A percentile compares a stretch with the other conserved stretches of the same genome.
Evolutionary conservation across 192 early-diverging fungal species (phyloP).

Genomic region (Linnemannia exigua): DNA sequence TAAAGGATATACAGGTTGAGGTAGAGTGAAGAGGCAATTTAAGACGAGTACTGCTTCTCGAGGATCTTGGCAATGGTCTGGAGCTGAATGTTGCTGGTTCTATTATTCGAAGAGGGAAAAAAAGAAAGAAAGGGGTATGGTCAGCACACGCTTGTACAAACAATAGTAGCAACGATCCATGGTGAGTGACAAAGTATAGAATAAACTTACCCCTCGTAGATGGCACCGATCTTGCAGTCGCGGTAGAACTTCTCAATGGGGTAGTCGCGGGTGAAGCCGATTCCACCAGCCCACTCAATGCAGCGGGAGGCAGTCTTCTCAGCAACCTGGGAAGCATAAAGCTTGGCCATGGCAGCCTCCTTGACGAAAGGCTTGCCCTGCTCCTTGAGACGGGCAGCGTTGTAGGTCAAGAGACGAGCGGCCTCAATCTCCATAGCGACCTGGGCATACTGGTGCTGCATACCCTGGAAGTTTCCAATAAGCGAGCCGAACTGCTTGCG

Average conservation of each 20-base stretch:
- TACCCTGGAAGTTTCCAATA: constrained; percentile 89
- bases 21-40: background rate
- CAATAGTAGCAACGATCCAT: background rate
- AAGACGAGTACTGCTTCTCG: constrained; percentile 56
- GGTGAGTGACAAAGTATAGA: background rate
- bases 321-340: constrained; percentile 96
- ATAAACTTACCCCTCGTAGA: constrained; percentile 81
- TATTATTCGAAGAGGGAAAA: constrained; percentile 16
- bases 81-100: constrained; percentile 96
- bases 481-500: constrained; percentile 91
- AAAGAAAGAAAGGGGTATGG: background rate
- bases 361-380: constrained; percentile 91
- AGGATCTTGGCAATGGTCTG: constrained; percentile 86
- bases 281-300: constrained; percentile 98
- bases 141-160: background rate
- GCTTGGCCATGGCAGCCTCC: constrained; percentile 99
- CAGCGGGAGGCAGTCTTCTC: constrained; percentile 89
- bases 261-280: constrained; percentile 95
- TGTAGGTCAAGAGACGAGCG: constrained; percentile 96
- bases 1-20: constrained; percentile 17
- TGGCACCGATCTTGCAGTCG: constrained; percentile 97
- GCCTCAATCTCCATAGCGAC: constrained; percentile 97
- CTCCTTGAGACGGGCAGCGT: constrained; percentile 96
- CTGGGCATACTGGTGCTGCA: constrained; percentile 78
- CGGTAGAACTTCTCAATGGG: constrained; percentile 96